Conservation (phyloP, 768 basidiomycete species). For the Cyclocybe cylindracea region DNA sequence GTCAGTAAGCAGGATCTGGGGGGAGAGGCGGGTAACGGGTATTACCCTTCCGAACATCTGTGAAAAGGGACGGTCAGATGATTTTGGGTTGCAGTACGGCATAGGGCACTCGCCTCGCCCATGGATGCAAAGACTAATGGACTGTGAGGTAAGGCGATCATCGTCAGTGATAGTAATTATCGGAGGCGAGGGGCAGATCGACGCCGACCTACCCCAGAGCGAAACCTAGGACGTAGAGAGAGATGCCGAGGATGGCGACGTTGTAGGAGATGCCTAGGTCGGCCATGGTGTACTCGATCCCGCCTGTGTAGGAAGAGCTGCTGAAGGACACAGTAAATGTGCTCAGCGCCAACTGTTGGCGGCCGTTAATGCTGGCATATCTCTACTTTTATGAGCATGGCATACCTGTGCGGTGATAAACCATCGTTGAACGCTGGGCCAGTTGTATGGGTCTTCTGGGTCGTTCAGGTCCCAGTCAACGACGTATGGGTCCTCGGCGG, state of each 20-base stretch:
- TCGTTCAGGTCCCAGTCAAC: constrained; percentile 56
- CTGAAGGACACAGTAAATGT: constrained; percentile 63
- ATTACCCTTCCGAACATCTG: constrained; percentile 55
- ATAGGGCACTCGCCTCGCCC: constrained; percentile 44
- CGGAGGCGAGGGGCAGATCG: background rate
- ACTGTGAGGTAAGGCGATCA: constrained; percentile 22
- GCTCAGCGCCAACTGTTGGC: constrained; percentile 44
- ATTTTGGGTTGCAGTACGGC: constrained; percentile 6
- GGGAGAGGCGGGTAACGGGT: background rate
- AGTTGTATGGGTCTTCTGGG: constrained; percentile 58
- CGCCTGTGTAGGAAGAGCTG: constrained; percentile 58
- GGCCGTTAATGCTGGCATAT: constrained; percentile 6
- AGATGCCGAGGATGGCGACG: constrained; percentile 58
- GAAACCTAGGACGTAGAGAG: constrained; percentile 65
- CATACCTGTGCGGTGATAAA: constrained; percentile 53
- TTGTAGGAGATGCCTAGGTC: constrained; percentile 52
- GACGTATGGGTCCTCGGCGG: constrained; percentile 47
- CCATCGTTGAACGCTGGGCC: constrained; percentile 50
- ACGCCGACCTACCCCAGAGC: constrained; percentile 47
- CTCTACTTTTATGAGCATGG: no score
- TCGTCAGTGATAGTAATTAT: background rate
- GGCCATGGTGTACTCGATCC: constrained; percentile 41
- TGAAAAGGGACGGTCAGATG: constrained; percentile 4
- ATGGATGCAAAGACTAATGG: constrained; percentile 59
- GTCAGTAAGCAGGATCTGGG: no score